Conservation (phyloP, 2,329 filamentous ascomycete species). For the Coniochaeta sp. region DNA sequence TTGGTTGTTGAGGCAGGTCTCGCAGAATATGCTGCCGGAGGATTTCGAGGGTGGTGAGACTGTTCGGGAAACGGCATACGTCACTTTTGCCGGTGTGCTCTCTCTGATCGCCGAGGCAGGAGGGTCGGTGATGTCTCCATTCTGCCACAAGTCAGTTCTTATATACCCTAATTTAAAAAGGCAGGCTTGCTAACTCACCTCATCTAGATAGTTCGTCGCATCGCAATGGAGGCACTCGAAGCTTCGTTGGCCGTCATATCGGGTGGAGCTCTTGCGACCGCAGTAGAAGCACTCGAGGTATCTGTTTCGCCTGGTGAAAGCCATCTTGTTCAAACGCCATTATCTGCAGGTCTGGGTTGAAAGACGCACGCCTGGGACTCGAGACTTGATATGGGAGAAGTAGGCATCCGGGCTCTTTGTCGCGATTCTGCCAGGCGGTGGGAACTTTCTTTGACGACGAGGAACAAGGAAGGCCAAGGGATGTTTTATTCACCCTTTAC, state of each 20-base stretch:
- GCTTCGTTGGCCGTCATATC: conserved; percentile 49
- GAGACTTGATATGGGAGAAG: background rate
- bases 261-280: conserved; percentile 55
- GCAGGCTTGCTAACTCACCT: conserved; percentile 43
- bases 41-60: conserved; percentile 22
- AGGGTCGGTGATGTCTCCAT: conserved; percentile 85
- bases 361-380: background rate
- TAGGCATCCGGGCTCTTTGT: background rate
- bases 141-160: conserved; percentile 41
- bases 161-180: background rate
- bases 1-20: conserved; percentile 82
- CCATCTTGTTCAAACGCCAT: conserved; percentile 24
- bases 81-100: conserved; percentile 29
- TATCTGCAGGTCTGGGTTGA: background rate
- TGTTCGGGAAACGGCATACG: conserved; percentile 39
- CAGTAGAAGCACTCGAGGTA: conserved; percentile 77
- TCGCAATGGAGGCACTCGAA: conserved; percentile 76
- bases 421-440: conserved; percentile 1
- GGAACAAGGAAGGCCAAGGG: background rate
- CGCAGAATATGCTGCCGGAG: conserved; percentile 50
- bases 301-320: conserved; percentile 30
- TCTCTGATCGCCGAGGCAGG: conserved; percentile 53
- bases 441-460: background rate
- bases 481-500: background rate
- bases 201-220: conserved; percentile 81